phyloP scores from a whole-genome alignment of 176 grass and related monocot species.

The Aegilops sharonensis region DNA sequence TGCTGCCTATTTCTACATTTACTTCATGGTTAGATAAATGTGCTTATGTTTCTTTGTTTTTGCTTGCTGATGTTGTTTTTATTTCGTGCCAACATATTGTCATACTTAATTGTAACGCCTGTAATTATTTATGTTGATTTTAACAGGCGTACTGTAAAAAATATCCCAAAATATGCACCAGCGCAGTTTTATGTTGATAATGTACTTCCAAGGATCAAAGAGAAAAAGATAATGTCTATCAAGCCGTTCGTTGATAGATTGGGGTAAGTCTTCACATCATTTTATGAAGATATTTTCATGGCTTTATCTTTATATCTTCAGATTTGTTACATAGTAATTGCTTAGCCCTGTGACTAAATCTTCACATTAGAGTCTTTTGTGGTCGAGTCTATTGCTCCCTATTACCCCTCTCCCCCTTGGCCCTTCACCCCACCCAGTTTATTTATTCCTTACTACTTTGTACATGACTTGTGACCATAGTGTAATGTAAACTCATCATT shows the following conservation, averaged over 20 bases:
- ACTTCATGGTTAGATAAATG: background rate
- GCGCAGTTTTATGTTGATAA: slow-evolving; percentile 98
- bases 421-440: background rate
- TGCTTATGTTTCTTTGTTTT: slow-evolving; percentile 1
- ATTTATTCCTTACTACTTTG: background rate
- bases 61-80: background rate
- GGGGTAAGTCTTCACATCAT: slow-evolving; percentile 58
- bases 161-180: slow-evolving; percentile 95
- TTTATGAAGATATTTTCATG: slow-evolving; percentile 15
- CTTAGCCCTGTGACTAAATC: background rate
- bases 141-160: slow-evolving; percentile 88
- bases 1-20: background rate
- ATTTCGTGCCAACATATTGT: background rate
- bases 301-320: background rate
- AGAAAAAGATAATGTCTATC: slow-evolving; percentile 98
- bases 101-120: background rate
- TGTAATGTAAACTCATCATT: slow-evolving; percentile 21
- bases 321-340: background rate
- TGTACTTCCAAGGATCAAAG: slow-evolving; percentile 96
- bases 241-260: slow-evolving; percentile 97
- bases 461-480: background rate
- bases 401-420: background rate
- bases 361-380: slow-evolving; percentile 12
- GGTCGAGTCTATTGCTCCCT: background rate
- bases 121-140: slow-evolving; percentile 20